Percentiles rank a stretch among this genome's conserved stretches.
These are phyloP conservation scores for Fusarium poae DNA, from an alignment of 2,329 filamentous ascomycete species.

Conservation along the genomic window DNA sequence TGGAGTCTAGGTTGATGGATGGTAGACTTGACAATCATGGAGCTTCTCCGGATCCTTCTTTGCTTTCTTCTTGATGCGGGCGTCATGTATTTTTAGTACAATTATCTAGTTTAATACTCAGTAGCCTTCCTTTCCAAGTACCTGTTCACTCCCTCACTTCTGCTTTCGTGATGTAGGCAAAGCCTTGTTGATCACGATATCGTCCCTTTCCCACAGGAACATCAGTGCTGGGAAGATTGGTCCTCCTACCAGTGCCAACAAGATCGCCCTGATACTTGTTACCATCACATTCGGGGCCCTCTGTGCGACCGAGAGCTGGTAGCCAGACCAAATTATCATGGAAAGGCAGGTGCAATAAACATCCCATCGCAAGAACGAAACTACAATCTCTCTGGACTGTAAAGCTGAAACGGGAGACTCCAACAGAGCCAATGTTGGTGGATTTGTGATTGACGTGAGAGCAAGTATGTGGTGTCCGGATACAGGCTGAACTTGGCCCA, in stretches of 20 bases:
- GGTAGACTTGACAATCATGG: neutral
- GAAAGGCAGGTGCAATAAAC: slow-evolving; percentile 40
- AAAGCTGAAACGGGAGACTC: slow-evolving; percentile 19
- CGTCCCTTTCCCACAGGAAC: slow-evolving; percentile 34
- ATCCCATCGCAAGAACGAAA: slow-evolving; percentile 42
- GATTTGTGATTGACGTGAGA: slow-evolving; percentile 26
- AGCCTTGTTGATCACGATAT: slow-evolving; percentile 1
- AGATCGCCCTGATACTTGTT: neutral
- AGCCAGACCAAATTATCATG: slow-evolving; percentile 35
- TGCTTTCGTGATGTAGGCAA: slow-evolving; percentile 4
- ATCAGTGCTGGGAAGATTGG: slow-evolving; percentile 39
- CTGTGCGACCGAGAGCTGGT: slow-evolving; percentile 18
- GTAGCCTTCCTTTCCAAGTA: neutral
- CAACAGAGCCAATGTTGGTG: slow-evolving; percentile 33
- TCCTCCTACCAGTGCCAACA: slow-evolving; percentile 29
- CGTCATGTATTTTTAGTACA: neutral
- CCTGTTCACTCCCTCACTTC: neutral
- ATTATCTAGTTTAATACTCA: neutral
- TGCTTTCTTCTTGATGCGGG: slow-evolving; percentile 21
- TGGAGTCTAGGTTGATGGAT: neutral
- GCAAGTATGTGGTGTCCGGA: slow-evolving; percentile 32
- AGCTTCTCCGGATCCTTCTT: neutral
- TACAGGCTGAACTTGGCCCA: neutral
- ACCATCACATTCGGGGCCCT: neutral
- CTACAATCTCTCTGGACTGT: slow-evolving; percentile 32